Conservation (phyloP, 495 filamentous ascomycete species). For the Bryoglossum gracile region DNA sequence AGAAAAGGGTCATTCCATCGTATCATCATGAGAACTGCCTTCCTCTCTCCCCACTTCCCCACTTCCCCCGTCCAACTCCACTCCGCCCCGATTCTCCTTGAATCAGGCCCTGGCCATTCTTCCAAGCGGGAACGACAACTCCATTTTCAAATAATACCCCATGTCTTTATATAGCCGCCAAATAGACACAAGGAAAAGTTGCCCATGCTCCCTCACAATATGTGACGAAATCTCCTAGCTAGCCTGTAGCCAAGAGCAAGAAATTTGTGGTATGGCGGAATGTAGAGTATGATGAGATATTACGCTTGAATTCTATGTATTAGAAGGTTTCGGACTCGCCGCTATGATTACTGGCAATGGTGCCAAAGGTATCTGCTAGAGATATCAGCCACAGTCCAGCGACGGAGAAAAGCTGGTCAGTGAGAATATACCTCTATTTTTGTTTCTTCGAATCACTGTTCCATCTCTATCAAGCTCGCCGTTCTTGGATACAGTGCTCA, state of each 20-base stretch:
- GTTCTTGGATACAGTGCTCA: conserved; percentile 21
- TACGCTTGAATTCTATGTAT: conserved; percentile 11
- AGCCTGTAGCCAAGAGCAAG: conserved; percentile 9
- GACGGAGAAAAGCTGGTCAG: neutral
- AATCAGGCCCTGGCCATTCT: no score
- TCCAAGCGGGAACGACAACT: no score
- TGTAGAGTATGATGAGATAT: conserved; percentile 17
- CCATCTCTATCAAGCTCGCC: conserved; percentile 43
- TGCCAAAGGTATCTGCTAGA: conserved; percentile 47
- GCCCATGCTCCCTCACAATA: neutral
- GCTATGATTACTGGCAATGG: conserved; percentile 32
- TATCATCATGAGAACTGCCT: no score
- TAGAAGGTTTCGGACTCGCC: conserved; percentile 48
- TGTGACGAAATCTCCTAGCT: neutral
- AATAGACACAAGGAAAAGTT: conserved; percentile 11
- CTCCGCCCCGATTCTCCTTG: no score
- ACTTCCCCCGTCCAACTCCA: no score
- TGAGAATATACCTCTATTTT: conserved; percentile 42
- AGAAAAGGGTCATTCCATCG: no score
- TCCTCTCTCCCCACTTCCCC: no score
- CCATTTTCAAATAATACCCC: neutral
- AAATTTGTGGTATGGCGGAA: no score
- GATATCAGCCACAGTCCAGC: neutral
- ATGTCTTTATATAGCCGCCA: neutral
- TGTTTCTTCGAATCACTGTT: conserved; percentile 34